Conservation (phyloP, 2,329 filamentous ascomycete genomes). For the Blastomyces emzantsi region DNA sequence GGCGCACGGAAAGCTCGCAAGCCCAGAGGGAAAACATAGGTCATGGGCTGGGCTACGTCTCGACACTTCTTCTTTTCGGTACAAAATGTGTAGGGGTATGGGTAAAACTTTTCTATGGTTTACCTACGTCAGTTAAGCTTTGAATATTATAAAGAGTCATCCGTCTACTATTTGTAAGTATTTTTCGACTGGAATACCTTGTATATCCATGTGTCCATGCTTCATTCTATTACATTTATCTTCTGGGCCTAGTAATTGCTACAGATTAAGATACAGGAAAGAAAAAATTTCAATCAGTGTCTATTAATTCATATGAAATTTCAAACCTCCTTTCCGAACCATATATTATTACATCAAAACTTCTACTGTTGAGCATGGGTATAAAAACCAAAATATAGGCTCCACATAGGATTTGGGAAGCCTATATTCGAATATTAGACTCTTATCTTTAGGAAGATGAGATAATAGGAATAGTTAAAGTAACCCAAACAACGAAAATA, state of each 20-base stretch:
- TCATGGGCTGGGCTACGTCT: neutral
- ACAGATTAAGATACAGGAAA: neutral
- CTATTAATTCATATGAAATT: neutral
- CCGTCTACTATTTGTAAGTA: neutral
- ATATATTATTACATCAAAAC: too few species aligned
- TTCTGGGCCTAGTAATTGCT: neutral
- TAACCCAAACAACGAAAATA: neutral
- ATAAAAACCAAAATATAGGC: too few species aligned
- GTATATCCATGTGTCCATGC: neutral
- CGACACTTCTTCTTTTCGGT: neutral
- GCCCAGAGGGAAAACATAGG: constrained; percentile 11
- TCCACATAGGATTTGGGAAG: too few species aligned
- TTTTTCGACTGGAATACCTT: neutral
- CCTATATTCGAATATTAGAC: too few species aligned
- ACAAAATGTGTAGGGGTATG: neutral
- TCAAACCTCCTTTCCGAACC: neutral
- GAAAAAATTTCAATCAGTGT: neutral
- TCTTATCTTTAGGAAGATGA: too few species aligned
- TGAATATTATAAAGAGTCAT: neutral
- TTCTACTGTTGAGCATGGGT: too few species aligned
- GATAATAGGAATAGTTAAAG: neutral
- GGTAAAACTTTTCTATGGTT: neutral
- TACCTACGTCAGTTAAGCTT: neutral
- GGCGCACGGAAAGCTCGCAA: constrained; percentile 17
- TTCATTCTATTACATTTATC: neutral